Evolutionary conservation across 1,139 yeast species (phyloP).

Genomic region (Suhomyces yuchorum): DNA sequence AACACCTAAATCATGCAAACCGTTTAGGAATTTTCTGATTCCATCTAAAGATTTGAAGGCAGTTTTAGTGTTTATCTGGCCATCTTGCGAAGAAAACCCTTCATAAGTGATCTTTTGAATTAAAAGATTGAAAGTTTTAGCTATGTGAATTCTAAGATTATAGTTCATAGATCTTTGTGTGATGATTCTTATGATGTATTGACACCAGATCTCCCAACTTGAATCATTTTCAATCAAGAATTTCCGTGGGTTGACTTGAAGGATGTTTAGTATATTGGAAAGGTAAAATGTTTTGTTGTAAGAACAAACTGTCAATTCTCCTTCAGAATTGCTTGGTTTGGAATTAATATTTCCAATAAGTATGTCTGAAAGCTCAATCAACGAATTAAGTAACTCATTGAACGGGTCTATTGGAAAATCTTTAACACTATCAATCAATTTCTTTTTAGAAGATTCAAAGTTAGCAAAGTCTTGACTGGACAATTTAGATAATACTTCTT

Average conservation of each 20-base stretch:
- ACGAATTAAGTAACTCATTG: constrained; percentile 43
- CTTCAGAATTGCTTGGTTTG: constrained; percentile 1
- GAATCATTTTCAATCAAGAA: constrained; percentile 42
- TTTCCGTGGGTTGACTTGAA: constrained; percentile 51
- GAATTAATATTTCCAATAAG: constrained; percentile 15
- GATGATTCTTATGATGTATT: constrained; percentile 43
- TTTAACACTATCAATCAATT: constrained; percentile 62
- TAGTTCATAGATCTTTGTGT: constrained; percentile 41
- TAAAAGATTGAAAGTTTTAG: constrained; percentile 51
- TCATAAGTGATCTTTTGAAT: constrained; percentile 48
- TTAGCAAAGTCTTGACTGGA: constrained; percentile 49
- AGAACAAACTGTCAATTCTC: constrained; percentile 29
- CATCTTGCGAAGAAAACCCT: constrained; percentile 40
- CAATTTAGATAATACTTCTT: constrained; percentile 29
- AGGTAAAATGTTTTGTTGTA: constrained; percentile 47
- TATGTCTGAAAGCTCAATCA: constrained; percentile 45
- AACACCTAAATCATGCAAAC: constrained; percentile 37
- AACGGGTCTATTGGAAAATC: constrained; percentile 56
- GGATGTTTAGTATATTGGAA: constrained; percentile 43
- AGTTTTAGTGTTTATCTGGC: constrained; percentile 25
- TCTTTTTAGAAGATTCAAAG: constrained; percentile 57
- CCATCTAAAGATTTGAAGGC: constrained; percentile 42
- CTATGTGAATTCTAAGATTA: constrained; percentile 49
- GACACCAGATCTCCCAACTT: constrained; percentile 50
- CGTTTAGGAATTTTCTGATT: constrained; percentile 33